Evolutionary conservation across 129 eudicot genomes (phyloP), one percentile per base, ranked within the genome.

Genomic region (Artemisia argyi): DNA sequence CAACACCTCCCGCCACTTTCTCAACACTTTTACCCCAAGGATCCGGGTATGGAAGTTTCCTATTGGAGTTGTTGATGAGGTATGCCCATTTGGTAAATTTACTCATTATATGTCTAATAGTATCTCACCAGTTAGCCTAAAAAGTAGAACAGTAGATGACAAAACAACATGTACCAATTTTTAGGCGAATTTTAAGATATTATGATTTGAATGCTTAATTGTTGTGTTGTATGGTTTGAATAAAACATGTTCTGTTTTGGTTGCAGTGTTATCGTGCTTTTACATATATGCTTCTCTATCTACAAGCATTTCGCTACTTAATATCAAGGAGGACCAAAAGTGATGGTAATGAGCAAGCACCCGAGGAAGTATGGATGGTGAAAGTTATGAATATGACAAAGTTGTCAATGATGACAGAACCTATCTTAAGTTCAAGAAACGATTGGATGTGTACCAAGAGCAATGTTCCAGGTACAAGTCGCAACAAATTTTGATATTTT

Each of bases 361-460:
- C 76, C 1, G 84, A 76, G 47, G 98, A 94, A 84, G 61, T 48
- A 57, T 94, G 96, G 92, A 86, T 68, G 88, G 73, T 54, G 99
- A 94, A 86, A 78, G 68, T 71, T 94, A 94, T 74, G 97, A 94
- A 71, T 90, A 90, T 71, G 99, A 88, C 70, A 86, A 72, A 81
- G 84, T 97, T 72, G 73, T 86, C 26, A 84, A 65, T 80, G 97
- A 97, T 15, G 96, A 88, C 74, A 88, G 96, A 83, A 86, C 91
- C 64, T 94, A 90, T 78, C 97, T 94, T 24, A 94, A 94, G 85
- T 94, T 94, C 75, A 94, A 85, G 89, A 94, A 94, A 75, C 90
- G 93, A 39, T 14, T 90, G 73, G 99, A 90, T 76, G 77, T 73
- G 32, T 67, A 82, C 61, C 99, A 97, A 73, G 94, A 94, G 77